phyloP scores from a whole-genome alignment of 371 early-diverging fungal species.

The Circinella umbellata region DNA sequence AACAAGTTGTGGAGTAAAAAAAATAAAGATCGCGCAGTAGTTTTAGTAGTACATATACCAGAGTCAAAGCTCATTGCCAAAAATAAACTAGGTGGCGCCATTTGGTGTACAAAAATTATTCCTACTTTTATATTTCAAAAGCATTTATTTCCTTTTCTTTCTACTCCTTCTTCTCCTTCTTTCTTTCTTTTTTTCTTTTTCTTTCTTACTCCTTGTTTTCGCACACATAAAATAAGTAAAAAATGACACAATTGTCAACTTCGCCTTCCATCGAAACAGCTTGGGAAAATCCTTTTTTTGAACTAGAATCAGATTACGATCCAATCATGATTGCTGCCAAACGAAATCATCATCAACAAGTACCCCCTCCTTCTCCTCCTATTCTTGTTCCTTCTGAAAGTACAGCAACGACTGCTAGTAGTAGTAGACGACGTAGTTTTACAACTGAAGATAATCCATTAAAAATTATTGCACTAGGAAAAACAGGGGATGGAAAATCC shows the following conservation, averaged over 20 bases:
- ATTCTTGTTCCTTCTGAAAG: too few species aligned
- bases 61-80: too few species aligned
- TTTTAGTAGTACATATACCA: too few species aligned
- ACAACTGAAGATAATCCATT: constrained; percentile 11
- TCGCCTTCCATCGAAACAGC: background rate
- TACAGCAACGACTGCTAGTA: background rate
- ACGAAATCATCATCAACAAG: background rate
- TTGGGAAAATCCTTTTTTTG: constrained; percentile 26
- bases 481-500: constrained; percentile 55
- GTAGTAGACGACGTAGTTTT: background rate
- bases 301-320: constrained; percentile 34
- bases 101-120: too few species aligned
- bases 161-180: constrained; percentile 6
- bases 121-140: too few species aligned
- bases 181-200: constrained; percentile 7
- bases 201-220: background rate
- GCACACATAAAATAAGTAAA: too few species aligned
- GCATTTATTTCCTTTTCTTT: too few species aligned
- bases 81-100: too few species aligned
- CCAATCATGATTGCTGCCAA: constrained; percentile 40
- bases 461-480: constrained; percentile 43
- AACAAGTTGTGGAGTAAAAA: too few species aligned
- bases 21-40: too few species aligned
- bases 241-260: background rate
- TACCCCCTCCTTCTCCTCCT: too few species aligned